Base-by-base conservation (phyloP, 2,329 filamentous ascomycete genomes). In the Apiospora saccharicola region DNA sequence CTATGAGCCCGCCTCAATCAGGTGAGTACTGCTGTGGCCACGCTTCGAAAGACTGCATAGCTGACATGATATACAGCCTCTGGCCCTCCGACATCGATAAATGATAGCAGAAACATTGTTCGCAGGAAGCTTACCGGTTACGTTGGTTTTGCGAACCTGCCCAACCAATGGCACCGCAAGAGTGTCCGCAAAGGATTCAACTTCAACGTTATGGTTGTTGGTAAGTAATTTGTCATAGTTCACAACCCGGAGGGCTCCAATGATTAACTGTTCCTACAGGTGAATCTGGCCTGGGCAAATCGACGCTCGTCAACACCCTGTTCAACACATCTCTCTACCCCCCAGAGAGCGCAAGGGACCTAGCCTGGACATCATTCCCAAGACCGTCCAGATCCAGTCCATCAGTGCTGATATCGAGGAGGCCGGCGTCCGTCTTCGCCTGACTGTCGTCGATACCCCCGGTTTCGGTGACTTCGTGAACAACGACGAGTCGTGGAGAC, bases 201-300 rank as follows among this genome's bases (percentile, higher is more conserved):
- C 90, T 99, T 99, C 90, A 99, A 99, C 83, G 96, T 99, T 78
- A 99, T 99, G 96, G 96, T 99, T 85, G 96, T 99, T 86, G 96
- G 96, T 98, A 89, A 41, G 57, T 22, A 24, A 19, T 64, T 6
- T 64, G 57, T n/a, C 19, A n/a, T 12, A 82, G 95, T 74, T 51
- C 5, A 16, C 2, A 44, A 10, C 26, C 22, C 61, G 13, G 43
- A 69, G 19, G 26, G 14, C 5, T 24, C 13, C n/a, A 22, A 53
- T 37, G n/a, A 51, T 24, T 44, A 12, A 37, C 41, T 41, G 44
- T 49, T 12, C 4, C 30, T 67, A 30, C 77, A 98, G 96, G 96
- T 90, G 96, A 99, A 92, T 99, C 96, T 82, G 96, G 96, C 77
- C 91, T 99, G 78, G 96, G 96, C 89, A 99, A 99, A 90, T 99